phyloP scores from a whole-genome alignment of 2,329 filamentous ascomycete species.

The Diaporthe aspalathi region DNA sequence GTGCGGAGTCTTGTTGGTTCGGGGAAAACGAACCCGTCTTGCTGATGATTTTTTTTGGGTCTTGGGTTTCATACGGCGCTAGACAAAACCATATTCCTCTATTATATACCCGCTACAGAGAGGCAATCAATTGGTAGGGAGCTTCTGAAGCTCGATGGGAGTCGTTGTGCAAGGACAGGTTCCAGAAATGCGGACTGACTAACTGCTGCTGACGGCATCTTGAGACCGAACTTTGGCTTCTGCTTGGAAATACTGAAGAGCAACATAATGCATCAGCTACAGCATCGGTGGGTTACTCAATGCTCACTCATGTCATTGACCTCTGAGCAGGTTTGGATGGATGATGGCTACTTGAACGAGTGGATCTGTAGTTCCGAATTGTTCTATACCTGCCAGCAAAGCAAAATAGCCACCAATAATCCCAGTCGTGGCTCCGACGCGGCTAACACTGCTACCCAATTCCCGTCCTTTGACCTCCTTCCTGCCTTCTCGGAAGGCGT shows the following conservation, averaged over 20 bases:
- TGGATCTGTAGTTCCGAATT: neutral
- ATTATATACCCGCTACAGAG: conserved; percentile 5
- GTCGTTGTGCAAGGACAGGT: neutral
- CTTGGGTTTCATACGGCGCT: neutral
- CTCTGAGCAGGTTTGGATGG: neutral
- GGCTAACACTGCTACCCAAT: neutral
- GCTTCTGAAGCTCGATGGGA: neutral
- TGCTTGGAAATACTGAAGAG: neutral
- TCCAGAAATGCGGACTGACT: neutral
- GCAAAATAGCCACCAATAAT: neutral
- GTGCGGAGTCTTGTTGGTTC: neutral
- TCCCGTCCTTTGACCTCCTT: neutral
- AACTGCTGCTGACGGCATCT: neutral
- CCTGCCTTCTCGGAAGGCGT: conserved; percentile 1
- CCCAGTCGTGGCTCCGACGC: neutral
- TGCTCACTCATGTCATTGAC: neutral
- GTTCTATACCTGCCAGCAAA: neutral
- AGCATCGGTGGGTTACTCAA: neutral
- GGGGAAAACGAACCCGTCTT: neutral
- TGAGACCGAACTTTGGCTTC: neutral
- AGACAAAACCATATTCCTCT: neutral
- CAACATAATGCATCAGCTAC: no score
- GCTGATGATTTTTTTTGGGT: neutral
- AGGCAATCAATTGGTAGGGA: no score
- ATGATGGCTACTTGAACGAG: neutral